Evolutionary conservation across 1,284 basidiomycete genomes (phyloP).

Genomic region (Termitomyces sp.): DNA sequence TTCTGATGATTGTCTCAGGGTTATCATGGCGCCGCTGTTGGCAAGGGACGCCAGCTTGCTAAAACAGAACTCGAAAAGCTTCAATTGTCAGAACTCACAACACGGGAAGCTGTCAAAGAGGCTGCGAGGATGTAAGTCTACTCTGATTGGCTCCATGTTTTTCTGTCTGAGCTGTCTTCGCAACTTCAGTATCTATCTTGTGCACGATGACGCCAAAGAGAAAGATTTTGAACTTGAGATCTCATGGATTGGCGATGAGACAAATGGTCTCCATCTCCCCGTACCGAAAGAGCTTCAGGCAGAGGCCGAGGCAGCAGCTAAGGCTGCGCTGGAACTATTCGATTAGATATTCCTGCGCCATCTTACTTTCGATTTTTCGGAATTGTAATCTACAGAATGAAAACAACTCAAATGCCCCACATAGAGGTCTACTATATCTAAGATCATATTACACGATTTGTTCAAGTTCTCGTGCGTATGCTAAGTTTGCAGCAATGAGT

Average conservation of each 20-base stretch:
- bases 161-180: slow-evolving; percentile 4
- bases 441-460: slow-evolving; percentile 69
- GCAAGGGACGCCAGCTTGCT: slow-evolving; percentile 94
- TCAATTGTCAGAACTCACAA: slow-evolving; percentile 73
- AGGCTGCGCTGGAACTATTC: slow-evolving; percentile 85
- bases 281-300: slow-evolving; percentile 83
- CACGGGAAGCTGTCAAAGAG: slow-evolving; percentile 84
- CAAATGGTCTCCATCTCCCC: slow-evolving; percentile 71
- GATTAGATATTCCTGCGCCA: slow-evolving; percentile 40
- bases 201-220: slow-evolving; percentile 97
- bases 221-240: slow-evolving; percentile 98
- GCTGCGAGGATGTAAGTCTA: slow-evolving; percentile 87
- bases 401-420: background rate
- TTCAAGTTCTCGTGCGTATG: slow-evolving; percentile 81
- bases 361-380: slow-evolving; percentile 4
- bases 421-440: slow-evolving; percentile 5
- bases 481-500: slow-evolving; percentile 69
- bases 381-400: slow-evolving; percentile 15
- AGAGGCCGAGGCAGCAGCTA: slow-evolving; percentile 88
- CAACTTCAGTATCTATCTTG: slow-evolving; percentile 81
- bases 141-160: slow-evolving; percentile 1
- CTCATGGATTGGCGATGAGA: slow-evolving; percentile 93
- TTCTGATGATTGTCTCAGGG: slow-evolving; percentile 48
- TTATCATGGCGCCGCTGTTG: slow-evolving; percentile 90
- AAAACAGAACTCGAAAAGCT: slow-evolving; percentile 99